Evolutionary conservation across 2,329 filamentous ascomycete genomes (phyloP).

Genomic region (Simplicillium sp.): DNA sequence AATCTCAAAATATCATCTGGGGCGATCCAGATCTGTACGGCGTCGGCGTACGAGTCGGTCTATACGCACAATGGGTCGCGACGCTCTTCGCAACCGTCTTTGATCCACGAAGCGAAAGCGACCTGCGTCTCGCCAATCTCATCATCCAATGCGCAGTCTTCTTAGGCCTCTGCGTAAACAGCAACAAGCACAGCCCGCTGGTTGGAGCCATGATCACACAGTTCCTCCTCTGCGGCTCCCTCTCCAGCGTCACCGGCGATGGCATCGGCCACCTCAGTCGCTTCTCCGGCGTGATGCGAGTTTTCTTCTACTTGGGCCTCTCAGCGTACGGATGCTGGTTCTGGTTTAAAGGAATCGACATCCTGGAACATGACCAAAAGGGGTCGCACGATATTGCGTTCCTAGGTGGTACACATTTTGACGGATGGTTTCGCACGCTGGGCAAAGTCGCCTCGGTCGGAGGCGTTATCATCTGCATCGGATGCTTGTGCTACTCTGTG

Average conservation of each 20-base stretch:
- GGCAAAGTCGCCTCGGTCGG: constrained; percentile 9
- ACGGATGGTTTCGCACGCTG: constrained; percentile 11
- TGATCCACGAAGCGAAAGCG: constrained; percentile 10
- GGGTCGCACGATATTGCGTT: constrained; percentile 9
- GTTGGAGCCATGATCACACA: constrained; percentile 14
- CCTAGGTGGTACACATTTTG: constrained; percentile 8
- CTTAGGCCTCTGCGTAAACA: constrained; percentile 16
- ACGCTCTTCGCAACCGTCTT: constrained; percentile 14
- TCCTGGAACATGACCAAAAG: constrained; percentile 5
- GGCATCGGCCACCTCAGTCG: constrained; percentile 12
- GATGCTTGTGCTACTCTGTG: constrained; percentile 3
- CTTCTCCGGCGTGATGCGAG: constrained; percentile 12
- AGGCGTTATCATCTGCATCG: constrained; percentile 10
- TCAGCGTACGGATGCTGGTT: constrained; percentile 14
- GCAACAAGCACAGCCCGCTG: constrained; percentile 8
- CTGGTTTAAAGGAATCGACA: constrained; percentile 13
- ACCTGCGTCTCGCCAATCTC: constrained; percentile 17
- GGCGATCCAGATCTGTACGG: constrained; percentile 17
- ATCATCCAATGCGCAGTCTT: constrained; percentile 18
- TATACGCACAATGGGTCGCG: constrained; percentile 15
- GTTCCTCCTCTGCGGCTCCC: constrained; percentile 15
- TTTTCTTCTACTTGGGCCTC: constrained; percentile 13
- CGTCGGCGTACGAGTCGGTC: constrained; percentile 14
- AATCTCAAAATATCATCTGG: no score
- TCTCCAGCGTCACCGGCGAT: constrained; percentile 15